Evolutionary conservation across 441 rosid species (phyloP).

Genomic region (Syzygium syzygioides): DNA sequence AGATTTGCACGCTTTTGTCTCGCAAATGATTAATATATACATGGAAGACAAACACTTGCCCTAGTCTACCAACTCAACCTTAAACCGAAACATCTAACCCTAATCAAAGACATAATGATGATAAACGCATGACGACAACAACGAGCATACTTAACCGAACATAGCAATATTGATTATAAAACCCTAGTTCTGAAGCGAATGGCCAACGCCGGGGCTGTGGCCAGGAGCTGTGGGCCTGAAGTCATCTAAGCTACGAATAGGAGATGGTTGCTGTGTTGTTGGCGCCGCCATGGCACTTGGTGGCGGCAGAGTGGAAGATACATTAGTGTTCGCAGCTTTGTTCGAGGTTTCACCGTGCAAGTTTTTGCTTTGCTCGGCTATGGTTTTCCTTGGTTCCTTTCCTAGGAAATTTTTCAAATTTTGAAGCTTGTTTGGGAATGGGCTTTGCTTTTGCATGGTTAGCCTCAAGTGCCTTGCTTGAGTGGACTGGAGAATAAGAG

Average conservation of each 20-base stretch:
- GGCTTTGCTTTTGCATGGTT: neutral
- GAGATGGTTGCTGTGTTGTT: neutral
- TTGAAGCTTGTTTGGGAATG: neutral
- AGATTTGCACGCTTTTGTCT: neutral
- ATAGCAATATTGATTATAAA: neutral
- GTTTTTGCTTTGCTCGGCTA: neutral
- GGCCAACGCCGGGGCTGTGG: slow-evolving; percentile 3
- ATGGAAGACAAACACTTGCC: neutral
- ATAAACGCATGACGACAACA: neutral
- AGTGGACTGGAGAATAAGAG: neutral
- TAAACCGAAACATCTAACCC: neutral
- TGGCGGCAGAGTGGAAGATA: neutral
- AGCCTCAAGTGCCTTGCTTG: neutral
- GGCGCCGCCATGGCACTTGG: neutral
- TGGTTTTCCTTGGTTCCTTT: neutral
- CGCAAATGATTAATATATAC: neutral
- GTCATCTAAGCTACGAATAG: neutral
- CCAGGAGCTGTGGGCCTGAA: slow-evolving; percentile 2
- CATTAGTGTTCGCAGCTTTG: neutral
- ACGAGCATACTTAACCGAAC: neutral
- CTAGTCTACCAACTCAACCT: neutral
- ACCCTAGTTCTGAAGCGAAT: neutral
- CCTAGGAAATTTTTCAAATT: neutral
- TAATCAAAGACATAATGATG: neutral
- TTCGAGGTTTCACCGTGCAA: neutral